phyloP scores from a whole-genome alignment of 2,329 filamentous ascomycete genomes.

The Fusarium guadeloupense region DNA sequence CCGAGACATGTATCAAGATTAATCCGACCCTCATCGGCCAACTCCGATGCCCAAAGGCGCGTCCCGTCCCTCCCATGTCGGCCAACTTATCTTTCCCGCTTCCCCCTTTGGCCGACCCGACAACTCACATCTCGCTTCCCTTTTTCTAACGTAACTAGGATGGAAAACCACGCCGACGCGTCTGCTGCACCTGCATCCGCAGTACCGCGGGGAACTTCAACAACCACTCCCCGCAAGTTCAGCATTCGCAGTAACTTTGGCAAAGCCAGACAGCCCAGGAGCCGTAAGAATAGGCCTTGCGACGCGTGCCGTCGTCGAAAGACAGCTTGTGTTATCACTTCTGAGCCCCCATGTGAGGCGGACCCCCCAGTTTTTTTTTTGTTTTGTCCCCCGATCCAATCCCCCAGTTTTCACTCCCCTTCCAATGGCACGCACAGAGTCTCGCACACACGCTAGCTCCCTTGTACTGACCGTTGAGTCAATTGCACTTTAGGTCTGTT shows the following conservation, averaged over 20 bases:
- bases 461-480: conserved; percentile 17
- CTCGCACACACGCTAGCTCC: background rate
- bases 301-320: conserved; percentile 57
- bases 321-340: conserved; percentile 58
- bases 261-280: conserved; percentile 51
- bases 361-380: too few species aligned
- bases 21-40: conserved; percentile 9
- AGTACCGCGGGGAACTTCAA: conserved; percentile 16
- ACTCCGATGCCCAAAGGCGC: background rate
- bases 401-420: background rate
- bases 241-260: conserved; percentile 55
- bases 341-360: conserved; percentile 55
- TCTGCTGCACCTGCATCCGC: background rate
- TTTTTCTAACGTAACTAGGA: background rate
- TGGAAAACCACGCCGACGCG: conserved; percentile 24
- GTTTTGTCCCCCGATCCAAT: too few species aligned
- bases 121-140: conserved; percentile 8
- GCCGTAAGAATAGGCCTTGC: conserved; percentile 58
- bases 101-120: conserved; percentile 20
- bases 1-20: background rate
- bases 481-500: conserved; percentile 43
- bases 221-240: conserved; percentile 48
- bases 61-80: conserved; percentile 20
- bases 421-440: background rate
- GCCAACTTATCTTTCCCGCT: conserved; percentile 33